These are phyloP conservation scores for Chondrus crispus DNA, from an alignment of 23 red algal species.

Conservation along the genomic window DNA sequence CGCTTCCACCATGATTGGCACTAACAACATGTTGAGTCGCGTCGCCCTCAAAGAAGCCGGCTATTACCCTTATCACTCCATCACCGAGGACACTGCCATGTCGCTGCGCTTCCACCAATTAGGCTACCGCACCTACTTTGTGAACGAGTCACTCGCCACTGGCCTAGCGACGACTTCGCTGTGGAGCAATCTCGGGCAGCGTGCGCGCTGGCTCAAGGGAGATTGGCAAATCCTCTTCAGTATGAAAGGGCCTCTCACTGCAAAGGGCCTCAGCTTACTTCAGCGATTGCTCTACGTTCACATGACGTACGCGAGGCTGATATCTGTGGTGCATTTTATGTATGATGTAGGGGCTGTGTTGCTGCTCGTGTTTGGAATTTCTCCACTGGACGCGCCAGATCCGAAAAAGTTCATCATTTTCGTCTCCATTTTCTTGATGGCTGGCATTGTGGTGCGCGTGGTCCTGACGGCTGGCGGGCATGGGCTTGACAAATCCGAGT, in stretches of 20 bases:
- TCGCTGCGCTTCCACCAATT: conserved; percentile 42
- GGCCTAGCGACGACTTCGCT: conserved; percentile 51
- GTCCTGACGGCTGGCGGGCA: conserved; percentile 15
- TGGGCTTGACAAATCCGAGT: conserved; percentile 54
- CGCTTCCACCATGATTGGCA: conserved; percentile 62
- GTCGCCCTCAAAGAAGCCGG: conserved; percentile 6
- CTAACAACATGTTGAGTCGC: conserved; percentile 43
- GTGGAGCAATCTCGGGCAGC: conserved; percentile 55
- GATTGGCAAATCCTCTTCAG: conserved; percentile 69
- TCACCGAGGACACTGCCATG: conserved; percentile 61
- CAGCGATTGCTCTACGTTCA: conserved; percentile 54
- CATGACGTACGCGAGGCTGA: conserved; percentile 45
- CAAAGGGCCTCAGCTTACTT: not conserved
- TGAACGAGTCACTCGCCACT: conserved; percentile 61
- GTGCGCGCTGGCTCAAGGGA: conserved; percentile 57
- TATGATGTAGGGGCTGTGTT: conserved; percentile 50
- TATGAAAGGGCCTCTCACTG: conserved; percentile 4
- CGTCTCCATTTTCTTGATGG: conserved; percentile 15
- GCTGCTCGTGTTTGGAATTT: conserved; percentile 39
- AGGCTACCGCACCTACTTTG: conserved; percentile 53
- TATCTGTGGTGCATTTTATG: conserved; percentile 46
- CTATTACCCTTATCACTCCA: conserved; percentile 69
- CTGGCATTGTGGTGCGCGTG: conserved; percentile 3
- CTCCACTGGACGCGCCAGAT: conserved; percentile 29
- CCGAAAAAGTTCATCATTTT: conserved; percentile 57